Percentiles rank a stretch among this genome's conserved stretches.
phyloP scores from a whole-genome alignment of 2,329 filamentous ascomycete genomes.

The Alternaria postmessia region DNA sequence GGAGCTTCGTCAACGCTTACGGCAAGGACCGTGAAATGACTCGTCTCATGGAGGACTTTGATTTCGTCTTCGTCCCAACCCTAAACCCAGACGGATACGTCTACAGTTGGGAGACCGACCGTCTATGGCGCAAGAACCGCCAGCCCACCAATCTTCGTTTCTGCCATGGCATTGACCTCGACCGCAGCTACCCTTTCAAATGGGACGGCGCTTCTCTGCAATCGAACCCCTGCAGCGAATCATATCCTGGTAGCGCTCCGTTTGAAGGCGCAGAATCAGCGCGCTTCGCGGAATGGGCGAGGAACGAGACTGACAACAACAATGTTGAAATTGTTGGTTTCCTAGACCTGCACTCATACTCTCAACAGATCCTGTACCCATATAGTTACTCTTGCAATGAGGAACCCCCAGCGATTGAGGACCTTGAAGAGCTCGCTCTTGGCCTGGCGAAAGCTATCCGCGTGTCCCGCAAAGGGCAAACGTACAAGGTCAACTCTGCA shows the following conservation, averaged over 20 bases:
- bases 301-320: conserved; percentile 74
- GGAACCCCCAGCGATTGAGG: conserved; percentile 85
- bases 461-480: conserved; percentile 76
- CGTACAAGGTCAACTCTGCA: conserved; percentile 74
- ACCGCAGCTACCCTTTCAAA: conserved; percentile 83
- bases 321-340: conserved; percentile 82
- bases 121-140: conserved; percentile 93
- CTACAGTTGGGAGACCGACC: conserved; percentile 90
- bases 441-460: conserved; percentile 90
- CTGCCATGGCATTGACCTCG: conserved; percentile 88
- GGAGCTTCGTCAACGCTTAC: conserved; percentile 84
- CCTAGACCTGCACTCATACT: conserved; percentile 92
- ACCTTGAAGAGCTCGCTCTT: conserved; percentile 86
- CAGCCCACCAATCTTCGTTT: conserved; percentile 83
- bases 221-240: conserved; percentile 88
- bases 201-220: conserved; percentile 74
- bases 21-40: conserved; percentile 76
- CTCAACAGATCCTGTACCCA: conserved; percentile 91
- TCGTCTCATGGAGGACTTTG: conserved; percentile 81
- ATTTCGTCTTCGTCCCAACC: conserved; percentile 87
- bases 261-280: conserved; percentile 85
- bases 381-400: conserved; percentile 84
- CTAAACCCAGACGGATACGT: conserved; percentile 94
- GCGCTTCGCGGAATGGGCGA: conserved; percentile 80
- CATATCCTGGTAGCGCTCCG: conserved; percentile 81